These are phyloP conservation scores for Neopestalotiopsis sp. DNA, from an alignment of 2,329 filamentous ascomycete species.

Conservation along the genomic window DNA sequence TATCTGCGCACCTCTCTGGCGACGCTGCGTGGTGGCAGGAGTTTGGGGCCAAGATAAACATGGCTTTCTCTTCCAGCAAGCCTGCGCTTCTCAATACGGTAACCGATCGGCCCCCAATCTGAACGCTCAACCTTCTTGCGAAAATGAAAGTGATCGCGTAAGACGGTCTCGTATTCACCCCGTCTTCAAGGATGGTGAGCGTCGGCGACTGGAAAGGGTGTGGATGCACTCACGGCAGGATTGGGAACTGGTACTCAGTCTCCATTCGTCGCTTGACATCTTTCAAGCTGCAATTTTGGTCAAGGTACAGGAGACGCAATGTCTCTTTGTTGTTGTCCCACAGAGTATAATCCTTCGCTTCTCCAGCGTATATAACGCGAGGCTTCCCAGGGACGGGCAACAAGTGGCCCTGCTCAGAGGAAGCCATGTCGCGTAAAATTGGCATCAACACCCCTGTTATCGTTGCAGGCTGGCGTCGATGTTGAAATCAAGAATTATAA, in stretches of 20 bases:
- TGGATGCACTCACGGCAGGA: neutral
- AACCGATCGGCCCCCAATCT: neutral
- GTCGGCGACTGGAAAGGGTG: accelerated
- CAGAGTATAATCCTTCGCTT: neutral
- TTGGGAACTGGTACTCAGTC: neutral
- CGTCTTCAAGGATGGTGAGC: neutral
- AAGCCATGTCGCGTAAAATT: neutral
- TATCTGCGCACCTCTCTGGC: neutral
- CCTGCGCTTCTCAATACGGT: neutral
- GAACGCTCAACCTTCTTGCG: neutral
- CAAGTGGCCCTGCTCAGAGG: neutral
- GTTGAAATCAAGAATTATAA: too few species aligned
- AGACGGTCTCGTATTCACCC: neutral
- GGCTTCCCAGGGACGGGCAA: neutral
- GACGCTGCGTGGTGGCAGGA: neutral
- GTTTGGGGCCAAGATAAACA: neutral
- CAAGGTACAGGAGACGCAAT: neutral
- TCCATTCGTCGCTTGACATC: neutral
- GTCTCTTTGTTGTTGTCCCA: neutral
- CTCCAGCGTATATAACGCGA: neutral
- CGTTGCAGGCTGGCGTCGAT: neutral
- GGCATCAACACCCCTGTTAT: too few species aligned
- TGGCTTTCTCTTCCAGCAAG: neutral
- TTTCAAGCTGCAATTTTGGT: accelerated
- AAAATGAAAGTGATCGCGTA: neutral